Conservation (phyloP, 768 basidiomycete genomes). For the Boletus vinaceobasis region DNA sequence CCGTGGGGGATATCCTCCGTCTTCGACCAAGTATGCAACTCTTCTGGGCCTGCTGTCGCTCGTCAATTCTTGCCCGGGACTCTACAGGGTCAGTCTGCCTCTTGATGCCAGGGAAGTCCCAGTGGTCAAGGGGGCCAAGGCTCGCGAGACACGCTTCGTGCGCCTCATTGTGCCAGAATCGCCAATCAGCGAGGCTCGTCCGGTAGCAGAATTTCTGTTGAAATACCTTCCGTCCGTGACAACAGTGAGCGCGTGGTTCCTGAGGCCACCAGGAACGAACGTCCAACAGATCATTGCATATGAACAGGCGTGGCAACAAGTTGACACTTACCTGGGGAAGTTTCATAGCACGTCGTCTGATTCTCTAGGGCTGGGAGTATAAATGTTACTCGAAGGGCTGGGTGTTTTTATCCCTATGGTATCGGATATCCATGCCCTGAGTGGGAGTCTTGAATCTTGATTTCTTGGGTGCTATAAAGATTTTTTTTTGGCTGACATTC, state of each 20-base stretch:
- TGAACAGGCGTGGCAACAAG: background rate
- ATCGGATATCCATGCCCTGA: background rate
- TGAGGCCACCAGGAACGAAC: background rate
- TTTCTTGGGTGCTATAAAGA: background rate
- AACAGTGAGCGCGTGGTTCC: background rate
- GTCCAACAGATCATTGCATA: background rate
- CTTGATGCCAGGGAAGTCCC: conserved; percentile 16
- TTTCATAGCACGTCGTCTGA: background rate
- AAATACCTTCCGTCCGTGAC: conserved; percentile 2
- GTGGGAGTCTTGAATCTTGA: background rate
- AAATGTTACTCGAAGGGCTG: background rate
- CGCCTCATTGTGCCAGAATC: conserved; percentile 6
- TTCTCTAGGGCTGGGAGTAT: too few relatives aligned
- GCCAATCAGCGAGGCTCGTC: conserved; percentile 3
- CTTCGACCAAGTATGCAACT: conserved; percentile 4
- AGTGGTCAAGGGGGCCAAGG: background rate
- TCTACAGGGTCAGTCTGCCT: background rate
- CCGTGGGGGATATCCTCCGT: conserved; percentile 5
- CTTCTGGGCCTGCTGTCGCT: conserved; percentile 8
- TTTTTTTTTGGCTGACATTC: background rate
- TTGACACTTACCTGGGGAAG: background rate
- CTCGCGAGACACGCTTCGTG: background rate
- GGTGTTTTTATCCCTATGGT: background rate
- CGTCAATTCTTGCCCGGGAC: background rate
- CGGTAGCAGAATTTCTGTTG: conserved; percentile 13